Percentiles rank a stretch among this genome's conserved stretches.
Evolutionary conservation across 257 asterid genomes (phyloP).

Genomic region (Henckelia pumila): DNA sequence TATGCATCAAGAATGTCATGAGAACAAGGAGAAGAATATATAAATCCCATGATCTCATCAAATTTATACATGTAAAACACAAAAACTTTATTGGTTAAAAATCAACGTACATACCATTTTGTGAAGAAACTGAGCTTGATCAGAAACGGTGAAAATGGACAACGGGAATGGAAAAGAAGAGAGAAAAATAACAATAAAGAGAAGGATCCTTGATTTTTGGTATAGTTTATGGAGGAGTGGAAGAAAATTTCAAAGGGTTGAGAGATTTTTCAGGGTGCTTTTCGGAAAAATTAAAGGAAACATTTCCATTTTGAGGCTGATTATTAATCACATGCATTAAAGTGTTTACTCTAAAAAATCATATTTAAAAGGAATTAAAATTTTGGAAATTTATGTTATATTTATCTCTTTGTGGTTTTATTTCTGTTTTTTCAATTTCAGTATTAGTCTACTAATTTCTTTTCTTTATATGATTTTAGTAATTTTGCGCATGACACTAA

Average conservation of each 20-base stretch:
- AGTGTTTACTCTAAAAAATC: not conserved
- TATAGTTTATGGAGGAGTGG: conserved; percentile 24
- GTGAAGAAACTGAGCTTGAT: conserved; percentile 19
- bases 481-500: too few relatives aligned
- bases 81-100: not conserved
- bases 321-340: conserved; percentile 25
- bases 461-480: too few relatives aligned
- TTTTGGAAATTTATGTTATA: too few relatives aligned
- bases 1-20: not conserved
- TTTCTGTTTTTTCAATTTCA: too few relatives aligned
- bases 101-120: conserved; percentile 31
- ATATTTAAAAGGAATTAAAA: too few relatives aligned
- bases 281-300: conserved; percentile 33
- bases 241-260: conserved; percentile 43
- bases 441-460: too few relatives aligned
- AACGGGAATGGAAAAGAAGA: conserved; percentile 29
- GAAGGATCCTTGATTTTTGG: conserved; percentile 40
- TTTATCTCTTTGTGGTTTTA: too few relatives aligned
- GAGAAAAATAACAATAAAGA: conserved; percentile 1
- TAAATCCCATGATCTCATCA: not conserved
- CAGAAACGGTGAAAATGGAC: conserved; percentile 21
- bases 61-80: not conserved
- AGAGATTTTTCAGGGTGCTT: conserved; percentile 43
- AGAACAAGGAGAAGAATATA: conserved; percentile 1
- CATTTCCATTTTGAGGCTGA: conserved; percentile 34